These are phyloP conservation scores for Pseudogymnoascus sp. DNA, from an alignment of 2,329 filamentous ascomycete genomes.

Conservation along the genomic window DNA sequence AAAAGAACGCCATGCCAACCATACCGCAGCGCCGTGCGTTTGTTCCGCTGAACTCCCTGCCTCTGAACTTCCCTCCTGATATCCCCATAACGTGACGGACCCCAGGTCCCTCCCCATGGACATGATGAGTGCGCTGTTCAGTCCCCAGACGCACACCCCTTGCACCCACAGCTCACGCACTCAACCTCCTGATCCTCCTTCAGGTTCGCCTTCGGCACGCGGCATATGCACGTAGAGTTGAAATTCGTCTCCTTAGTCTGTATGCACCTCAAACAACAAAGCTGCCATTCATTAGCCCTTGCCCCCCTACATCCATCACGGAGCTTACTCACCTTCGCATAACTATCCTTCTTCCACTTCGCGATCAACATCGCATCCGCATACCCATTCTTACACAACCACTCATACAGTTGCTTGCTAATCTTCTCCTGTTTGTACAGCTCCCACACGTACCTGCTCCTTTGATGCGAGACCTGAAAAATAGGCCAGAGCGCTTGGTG, in stretches of 20 bases:
- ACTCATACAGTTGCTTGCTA: slow-evolving; percentile 85
- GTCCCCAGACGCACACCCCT: slow-evolving; percentile 81
- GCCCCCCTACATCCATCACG: background rate
- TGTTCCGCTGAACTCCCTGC: background rate
- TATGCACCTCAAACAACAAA: slow-evolving; percentile 92
- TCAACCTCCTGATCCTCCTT: slow-evolving; percentile 87
- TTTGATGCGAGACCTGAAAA: slow-evolving; percentile 93
- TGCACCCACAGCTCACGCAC: slow-evolving; percentile 91
- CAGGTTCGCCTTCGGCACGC: slow-evolving; percentile 80
- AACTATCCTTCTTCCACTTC: slow-evolving; percentile 99
- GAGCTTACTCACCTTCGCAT: slow-evolving; percentile 69
- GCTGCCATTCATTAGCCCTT: slow-evolving; percentile 36
- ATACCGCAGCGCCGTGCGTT: background rate
- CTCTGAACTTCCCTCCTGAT: background rate
- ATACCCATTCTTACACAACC: slow-evolving; percentile 92
- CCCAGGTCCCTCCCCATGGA: background rate
- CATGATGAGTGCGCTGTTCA: slow-evolving; percentile 30
- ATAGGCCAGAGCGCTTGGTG: slow-evolving; percentile 95
- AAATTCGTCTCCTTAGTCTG: slow-evolving; percentile 99
- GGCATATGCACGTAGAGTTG: slow-evolving; percentile 93
- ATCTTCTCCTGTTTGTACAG: slow-evolving; percentile 97
- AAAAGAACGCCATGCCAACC: background rate
- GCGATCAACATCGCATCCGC: slow-evolving; percentile 93
- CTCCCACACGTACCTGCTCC: slow-evolving; percentile 89
- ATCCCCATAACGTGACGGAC: background rate